A percentile compares a stretch with the other conserved stretches of the same genome.
These are phyloP conservation scores for Phytophthora kernoviae DNA, from an alignment of 352 stramenopile species.

Conservation along the genomic window DNA sequence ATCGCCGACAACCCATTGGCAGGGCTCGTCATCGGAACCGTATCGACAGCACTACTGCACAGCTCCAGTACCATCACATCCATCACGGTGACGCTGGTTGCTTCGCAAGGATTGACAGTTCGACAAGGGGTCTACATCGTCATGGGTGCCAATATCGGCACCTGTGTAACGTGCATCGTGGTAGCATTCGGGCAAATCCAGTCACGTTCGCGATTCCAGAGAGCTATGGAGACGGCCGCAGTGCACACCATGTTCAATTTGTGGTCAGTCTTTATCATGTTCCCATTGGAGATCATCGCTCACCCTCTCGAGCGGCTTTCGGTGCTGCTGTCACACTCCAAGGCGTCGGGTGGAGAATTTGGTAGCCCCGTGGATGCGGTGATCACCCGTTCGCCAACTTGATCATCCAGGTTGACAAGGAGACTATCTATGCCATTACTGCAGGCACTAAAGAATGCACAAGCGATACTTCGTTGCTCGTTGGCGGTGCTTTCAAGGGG, in stretches of 20 bases:
- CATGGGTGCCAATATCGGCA: conserved; percentile 91
- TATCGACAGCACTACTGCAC: conserved; percentile 69
- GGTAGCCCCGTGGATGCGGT: conserved; percentile 41
- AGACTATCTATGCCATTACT: conserved; percentile 32
- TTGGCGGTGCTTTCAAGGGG: conserved; percentile 35
- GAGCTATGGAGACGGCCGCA: conserved; percentile 52
- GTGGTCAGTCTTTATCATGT: conserved; percentile 68
- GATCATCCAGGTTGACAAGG: conserved; percentile 40
- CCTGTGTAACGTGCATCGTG: conserved; percentile 88
- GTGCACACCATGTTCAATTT: conserved; percentile 88
- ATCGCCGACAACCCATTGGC: conserved; percentile 74
- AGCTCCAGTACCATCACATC: conserved; percentile 77
- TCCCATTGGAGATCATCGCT: conserved; percentile 68
- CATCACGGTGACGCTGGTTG: conserved; percentile 66
- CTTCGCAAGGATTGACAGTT: conserved; percentile 67
- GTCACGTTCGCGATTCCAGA: conserved; percentile 60
- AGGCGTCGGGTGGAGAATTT: conserved; percentile 36
- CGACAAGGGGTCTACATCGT: conserved; percentile 87
- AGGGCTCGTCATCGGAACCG: conserved; percentile 68
- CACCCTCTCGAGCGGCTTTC: conserved; percentile 61
- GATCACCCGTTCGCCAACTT: conserved; percentile 37
- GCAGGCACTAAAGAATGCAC: conserved; percentile 32
- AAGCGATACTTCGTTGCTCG: conserved; percentile 32
- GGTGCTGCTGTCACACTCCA: conserved; percentile 31
- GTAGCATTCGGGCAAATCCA: conserved; percentile 87